These are phyloP conservation scores for Peterozyma toletana DNA, from an alignment of 805 yeast species.

Conservation along the genomic window DNA sequence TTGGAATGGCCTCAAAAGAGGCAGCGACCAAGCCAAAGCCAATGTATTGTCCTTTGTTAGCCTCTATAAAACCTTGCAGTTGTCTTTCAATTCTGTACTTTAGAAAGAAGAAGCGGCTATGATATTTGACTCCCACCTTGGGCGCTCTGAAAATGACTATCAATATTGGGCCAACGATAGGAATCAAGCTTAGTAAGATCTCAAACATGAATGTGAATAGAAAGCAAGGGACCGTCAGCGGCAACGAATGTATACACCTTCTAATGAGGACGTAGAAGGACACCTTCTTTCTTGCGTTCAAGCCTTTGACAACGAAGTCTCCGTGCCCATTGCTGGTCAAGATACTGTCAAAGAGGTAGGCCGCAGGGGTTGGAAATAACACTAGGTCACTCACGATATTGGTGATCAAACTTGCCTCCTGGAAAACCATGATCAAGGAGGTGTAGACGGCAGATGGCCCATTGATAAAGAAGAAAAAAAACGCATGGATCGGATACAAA, in stretches of 20 bases:
- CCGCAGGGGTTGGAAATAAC: conserved; percentile 23
- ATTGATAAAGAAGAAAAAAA: conserved; percentile 12
- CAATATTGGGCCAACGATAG: conserved; percentile 51
- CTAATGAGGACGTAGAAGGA: conserved; percentile 14
- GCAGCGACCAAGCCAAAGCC: conserved; percentile 47
- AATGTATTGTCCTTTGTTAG: conserved; percentile 5
- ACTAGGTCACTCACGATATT: conserved; percentile 18
- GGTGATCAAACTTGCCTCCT: conserved; percentile 21
- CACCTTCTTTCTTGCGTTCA: conserved; percentile 11
- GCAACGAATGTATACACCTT: conserved; percentile 11
- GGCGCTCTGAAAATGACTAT: conserved; percentile 47
- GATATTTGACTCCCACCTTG: conserved; percentile 43
- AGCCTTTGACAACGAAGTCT: conserved; percentile 10
- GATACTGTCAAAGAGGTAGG: conserved; percentile 22
- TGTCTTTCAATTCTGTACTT: conserved; percentile 19
- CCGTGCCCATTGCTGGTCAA: conserved; percentile 16
- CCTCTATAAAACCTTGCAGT: neutral
- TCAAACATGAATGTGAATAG: conserved; percentile 19
- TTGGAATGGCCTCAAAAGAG: conserved; percentile 45
- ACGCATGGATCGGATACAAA: conserved; percentile 13
- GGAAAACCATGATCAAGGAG: conserved; percentile 17
- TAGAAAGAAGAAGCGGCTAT: conserved; percentile 48
- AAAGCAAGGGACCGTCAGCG: neutral
- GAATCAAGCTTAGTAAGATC: conserved; percentile 39
- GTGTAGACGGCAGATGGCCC: conserved; percentile 14